These are phyloP conservation scores for Dendrobium huoshanense DNA, from an alignment of 106 monocot genomes.

Conservation along the genomic window DNA sequence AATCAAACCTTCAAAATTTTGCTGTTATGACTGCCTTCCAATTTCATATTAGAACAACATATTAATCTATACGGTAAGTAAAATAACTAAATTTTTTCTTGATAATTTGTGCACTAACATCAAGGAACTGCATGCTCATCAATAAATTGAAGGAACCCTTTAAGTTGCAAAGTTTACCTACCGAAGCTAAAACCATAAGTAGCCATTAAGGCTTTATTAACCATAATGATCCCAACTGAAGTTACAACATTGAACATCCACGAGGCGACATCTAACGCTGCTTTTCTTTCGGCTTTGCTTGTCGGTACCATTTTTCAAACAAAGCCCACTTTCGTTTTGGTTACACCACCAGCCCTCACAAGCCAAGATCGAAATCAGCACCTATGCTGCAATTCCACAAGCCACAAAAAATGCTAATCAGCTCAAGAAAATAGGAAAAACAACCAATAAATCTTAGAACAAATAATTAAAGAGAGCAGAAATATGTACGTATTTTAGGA, in stretches of 20 bases:
- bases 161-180: not conserved
- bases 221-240: constrained; percentile 73
- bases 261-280: constrained; percentile 40
- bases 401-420: not conserved
- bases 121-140: too few species aligned
- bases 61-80: too few species aligned
- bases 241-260: constrained; percentile 73
- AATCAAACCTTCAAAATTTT: too few species aligned
- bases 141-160: too few species aligned
- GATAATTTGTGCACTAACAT: too few species aligned
- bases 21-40: too few species aligned
- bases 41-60: too few species aligned
- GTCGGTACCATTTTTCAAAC: constrained; percentile 38
- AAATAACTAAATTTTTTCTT: too few species aligned
- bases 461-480: not conserved
- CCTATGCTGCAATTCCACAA: not conserved
- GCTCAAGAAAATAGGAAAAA: not conserved
- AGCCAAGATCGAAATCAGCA: not conserved
- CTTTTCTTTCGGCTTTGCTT: constrained; percentile 47
- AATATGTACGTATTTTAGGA: not conserved
- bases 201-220: constrained; percentile 68
- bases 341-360: not conserved
- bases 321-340: not conserved
- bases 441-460: not conserved
- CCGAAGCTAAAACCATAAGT: constrained; percentile 69